Conservation (phyloP, 1,139 yeast genomes). For the Pichia norvegensis region DNA sequence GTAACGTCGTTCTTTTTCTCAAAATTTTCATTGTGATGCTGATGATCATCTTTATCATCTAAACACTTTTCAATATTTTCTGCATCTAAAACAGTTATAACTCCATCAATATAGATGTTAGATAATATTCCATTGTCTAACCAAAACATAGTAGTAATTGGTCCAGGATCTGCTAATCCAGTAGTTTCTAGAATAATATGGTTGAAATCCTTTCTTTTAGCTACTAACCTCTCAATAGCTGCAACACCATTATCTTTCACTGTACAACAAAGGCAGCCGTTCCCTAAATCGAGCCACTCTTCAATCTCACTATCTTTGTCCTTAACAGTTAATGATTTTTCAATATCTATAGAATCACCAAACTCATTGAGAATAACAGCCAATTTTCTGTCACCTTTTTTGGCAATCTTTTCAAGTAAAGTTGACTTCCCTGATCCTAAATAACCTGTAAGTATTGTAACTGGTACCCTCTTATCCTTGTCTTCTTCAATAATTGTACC, state of each 20-base stretch:
- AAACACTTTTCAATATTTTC: constrained; percentile 59
- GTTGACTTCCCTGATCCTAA: constrained; percentile 95
- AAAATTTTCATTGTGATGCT: constrained; percentile 22
- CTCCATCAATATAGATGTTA: constrained; percentile 84
- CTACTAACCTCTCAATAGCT: constrained; percentile 85
- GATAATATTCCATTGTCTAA: constrained; percentile 82
- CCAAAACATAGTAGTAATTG: constrained; percentile 97
- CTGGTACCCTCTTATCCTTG: constrained; percentile 57
- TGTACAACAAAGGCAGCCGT: constrained; percentile 94
- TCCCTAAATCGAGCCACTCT: constrained; percentile 94
- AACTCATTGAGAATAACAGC: constrained; percentile 91
- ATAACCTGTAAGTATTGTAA: constrained; percentile 90
- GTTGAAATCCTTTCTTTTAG: constrained; percentile 62
- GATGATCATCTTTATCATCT: constrained; percentile 45
- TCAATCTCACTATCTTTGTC: constrained; percentile 55
- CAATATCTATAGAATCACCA: constrained; percentile 85
- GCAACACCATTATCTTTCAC: constrained; percentile 90
- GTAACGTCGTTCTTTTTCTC: constrained; percentile 33
- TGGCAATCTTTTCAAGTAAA: constrained; percentile 63
- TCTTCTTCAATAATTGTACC: constrained; percentile 18
- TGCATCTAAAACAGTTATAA: constrained; percentile 83
- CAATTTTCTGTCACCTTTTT: constrained; percentile 57
- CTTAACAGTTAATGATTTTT: constrained; percentile 72
- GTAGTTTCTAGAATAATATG: constrained; percentile 88
- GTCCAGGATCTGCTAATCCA: constrained; percentile 98